Base-by-base conservation (phyloP, 2,329 filamentous ascomycete genomes). In the Hypoxylon rubiginosum region DNA sequence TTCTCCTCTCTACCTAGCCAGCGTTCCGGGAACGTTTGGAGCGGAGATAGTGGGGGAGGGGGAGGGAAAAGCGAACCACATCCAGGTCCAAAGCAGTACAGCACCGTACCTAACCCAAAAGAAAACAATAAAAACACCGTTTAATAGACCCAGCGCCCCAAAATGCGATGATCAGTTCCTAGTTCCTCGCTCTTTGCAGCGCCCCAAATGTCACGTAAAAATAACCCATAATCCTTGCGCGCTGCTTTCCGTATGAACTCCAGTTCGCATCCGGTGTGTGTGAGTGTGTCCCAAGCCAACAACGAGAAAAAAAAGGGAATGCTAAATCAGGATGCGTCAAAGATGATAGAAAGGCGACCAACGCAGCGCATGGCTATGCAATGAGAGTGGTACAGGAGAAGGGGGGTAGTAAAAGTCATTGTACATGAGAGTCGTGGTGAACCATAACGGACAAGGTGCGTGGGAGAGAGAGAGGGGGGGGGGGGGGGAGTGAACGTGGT, bases 201-300 rank as follows among this genome's bases (percentile, higher is more conserved):
- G 58, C 60, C 66, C 53, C 53, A 30, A 64, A 69, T 59, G 63
- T 52, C 57, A 64, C 53, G 24, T 11, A 48, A 51, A 48, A 46
- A 46, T 55, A 58, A 52, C 52, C 60, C 48, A n/a, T 57, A 61
- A 67, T 63, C 66, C 66, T 43, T 69, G 63, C 63, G 43, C 34
- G 51, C 28, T 43, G 49, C 57, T 66, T 66, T 60, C 66, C 66
- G 52, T 64, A 64, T 59, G 64, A 69, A 69, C 67, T 64, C 67
- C 67, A 64, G 67, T 69, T 69, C 64, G 67, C 58, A 62, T 69
- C 67, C 67, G 17, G 58, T 36, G 51, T 26, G 13, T 24, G 51
- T 13, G 32, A 10, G 50, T 46, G 43, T 48, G 49, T 62, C 60
- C 63, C 60, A 67, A 64, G 28, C 58, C 54, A 64, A 67, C 57